These are phyloP conservation scores for Acacia acuminata DNA, from an alignment of 306 rosid genomes.

Conservation along the genomic window DNA sequence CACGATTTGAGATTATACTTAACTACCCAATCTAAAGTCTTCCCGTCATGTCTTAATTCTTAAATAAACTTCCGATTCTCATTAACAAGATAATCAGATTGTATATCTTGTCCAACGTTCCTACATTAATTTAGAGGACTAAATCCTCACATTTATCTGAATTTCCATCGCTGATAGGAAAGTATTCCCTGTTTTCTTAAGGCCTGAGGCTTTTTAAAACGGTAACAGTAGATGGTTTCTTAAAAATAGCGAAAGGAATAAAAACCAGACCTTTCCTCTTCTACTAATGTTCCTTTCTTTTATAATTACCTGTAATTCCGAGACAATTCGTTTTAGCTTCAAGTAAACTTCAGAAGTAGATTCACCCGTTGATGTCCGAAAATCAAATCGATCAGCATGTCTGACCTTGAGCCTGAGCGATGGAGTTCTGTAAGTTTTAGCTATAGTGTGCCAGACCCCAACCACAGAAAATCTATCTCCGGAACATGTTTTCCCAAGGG, in stretches of 20 bases:
- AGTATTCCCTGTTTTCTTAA: neutral
- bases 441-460: slow-evolving; percentile 44
- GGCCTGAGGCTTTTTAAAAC: neutral
- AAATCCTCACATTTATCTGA: neutral
- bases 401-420: slow-evolving; percentile 49
- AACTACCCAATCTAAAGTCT: neutral
- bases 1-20: neutral
- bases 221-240: neutral
- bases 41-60: neutral
- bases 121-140: neutral
- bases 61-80: neutral
- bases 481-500: slow-evolving; percentile 45
- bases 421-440: slow-evolving; percentile 32
- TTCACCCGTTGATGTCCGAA: slow-evolving; percentile 42
- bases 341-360: slow-evolving; percentile 40
- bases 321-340: slow-evolving; percentile 38
- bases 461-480: slow-evolving; percentile 46
- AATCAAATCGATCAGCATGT: slow-evolving; percentile 54
- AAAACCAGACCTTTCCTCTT: neutral
- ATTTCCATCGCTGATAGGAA: neutral
- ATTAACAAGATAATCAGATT: neutral
- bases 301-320: slow-evolving; percentile 38
- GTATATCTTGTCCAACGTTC: neutral
- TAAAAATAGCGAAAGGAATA: neutral
- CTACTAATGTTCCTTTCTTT: neutral